These are phyloP conservation scores for Tricholoma matsutake DNA, from an alignment of 768 basidiomycete species.

Conservation along the genomic window DNA sequence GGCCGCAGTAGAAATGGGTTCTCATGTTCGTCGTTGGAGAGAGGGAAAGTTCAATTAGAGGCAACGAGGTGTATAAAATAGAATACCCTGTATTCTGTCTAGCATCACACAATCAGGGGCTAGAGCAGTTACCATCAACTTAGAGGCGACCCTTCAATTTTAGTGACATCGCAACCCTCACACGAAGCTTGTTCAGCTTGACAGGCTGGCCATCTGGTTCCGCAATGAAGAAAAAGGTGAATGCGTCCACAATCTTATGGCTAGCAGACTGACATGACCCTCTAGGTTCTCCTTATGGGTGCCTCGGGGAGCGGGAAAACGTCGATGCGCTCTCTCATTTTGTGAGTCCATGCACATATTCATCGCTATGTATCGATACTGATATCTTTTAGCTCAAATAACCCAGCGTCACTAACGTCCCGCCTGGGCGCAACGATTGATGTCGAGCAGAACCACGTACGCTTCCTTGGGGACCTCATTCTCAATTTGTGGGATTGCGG, in stretches of 20 bases:
- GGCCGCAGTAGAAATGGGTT: conserved; percentile 93
- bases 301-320: conserved; percentile 94
- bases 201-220: conserved; percentile 9
- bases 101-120: too few species aligned
- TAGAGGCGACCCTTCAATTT: too few species aligned
- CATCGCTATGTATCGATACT: neutral
- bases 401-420: conserved; percentile 87
- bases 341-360: conserved; percentile 53
- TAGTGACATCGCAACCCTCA: neutral
- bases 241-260: conserved; percentile 12
- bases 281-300: conserved; percentile 97
- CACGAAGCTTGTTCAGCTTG: neutral
- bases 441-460: conserved; percentile 96
- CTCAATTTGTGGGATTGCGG: conserved; percentile 99
- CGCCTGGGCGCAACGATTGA: conserved; percentile 96
- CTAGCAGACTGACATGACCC: conserved; percentile 18
- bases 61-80: conserved; percentile 8
- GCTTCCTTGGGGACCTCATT: conserved; percentile 93
- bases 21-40: conserved; percentile 60
- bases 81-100: neutral
- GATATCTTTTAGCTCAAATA: conserved; percentile 68
- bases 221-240: conserved; percentile 64
- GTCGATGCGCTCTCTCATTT: conserved; percentile 98
- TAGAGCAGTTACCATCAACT: too few species aligned
- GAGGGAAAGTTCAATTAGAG: conserved; percentile 58